Conservation (phyloP, 2,329 filamentous ascomycete genomes). For the Pyrenochaeta sp. region DNA sequence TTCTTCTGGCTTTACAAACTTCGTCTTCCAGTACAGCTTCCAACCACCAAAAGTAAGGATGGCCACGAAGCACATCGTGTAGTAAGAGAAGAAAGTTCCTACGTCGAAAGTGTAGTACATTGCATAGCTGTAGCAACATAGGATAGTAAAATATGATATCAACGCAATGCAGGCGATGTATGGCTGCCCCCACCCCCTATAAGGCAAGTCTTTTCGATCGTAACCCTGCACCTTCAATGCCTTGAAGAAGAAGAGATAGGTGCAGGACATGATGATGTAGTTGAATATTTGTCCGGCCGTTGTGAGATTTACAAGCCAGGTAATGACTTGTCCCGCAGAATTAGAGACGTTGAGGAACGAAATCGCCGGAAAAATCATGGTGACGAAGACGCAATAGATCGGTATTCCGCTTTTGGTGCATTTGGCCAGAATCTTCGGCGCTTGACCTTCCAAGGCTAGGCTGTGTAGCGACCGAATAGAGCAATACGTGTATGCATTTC, state of each 20-base stretch:
- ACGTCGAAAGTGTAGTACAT: too few relatives aligned
- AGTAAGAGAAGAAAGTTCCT: too few relatives aligned
- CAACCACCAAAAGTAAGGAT: too few relatives aligned
- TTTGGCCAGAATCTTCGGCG: conserved; percentile 61
- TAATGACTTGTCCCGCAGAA: conserved; percentile 69
- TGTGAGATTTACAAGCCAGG: conserved; percentile 57
- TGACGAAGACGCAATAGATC: conserved; percentile 71
- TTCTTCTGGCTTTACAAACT: too few relatives aligned
- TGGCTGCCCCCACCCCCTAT: conserved; percentile 17
- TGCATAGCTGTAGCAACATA: too few relatives aligned
- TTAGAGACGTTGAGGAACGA: conserved; percentile 75
- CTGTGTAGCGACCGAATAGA: conserved; percentile 59
- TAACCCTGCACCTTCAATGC: conserved; percentile 14
- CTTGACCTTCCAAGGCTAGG: conserved; percentile 58
- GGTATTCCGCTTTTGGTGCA: conserved; percentile 70
- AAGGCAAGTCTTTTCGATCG: conserved; percentile 9
- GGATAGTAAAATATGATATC: too few relatives aligned
- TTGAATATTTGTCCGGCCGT: conserved; percentile 18
- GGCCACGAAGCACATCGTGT: too few relatives aligned
- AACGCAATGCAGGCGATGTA: not conserved
- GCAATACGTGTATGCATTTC: conserved; percentile 53
- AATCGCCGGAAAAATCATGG: conserved; percentile 71
- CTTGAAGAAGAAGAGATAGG: conserved; percentile 17
- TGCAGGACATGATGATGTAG: conserved; percentile 19
- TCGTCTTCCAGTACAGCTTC: too few relatives aligned